A percentile compares a stretch with the other conserved stretches of the same genome.
Conservation (phyloP, 1,139 yeast species). For the Diutina sp. region DNA sequence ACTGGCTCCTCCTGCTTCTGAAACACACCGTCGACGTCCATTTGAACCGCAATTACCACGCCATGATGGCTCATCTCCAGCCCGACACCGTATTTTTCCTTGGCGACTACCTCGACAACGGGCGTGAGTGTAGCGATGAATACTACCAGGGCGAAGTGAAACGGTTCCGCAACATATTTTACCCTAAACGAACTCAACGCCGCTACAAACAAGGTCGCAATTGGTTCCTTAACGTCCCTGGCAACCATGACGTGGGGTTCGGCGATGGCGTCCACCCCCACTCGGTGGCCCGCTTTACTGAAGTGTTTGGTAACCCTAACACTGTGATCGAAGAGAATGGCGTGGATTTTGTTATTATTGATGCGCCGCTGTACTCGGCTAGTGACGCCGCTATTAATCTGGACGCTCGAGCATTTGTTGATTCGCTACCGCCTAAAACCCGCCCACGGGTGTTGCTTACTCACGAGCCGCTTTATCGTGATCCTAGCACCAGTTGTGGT, state of each 20-base stretch:
- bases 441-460: slow-evolving; percentile 27
- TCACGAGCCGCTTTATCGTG: slow-evolving; percentile 39
- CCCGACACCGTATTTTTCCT: slow-evolving; percentile 37
- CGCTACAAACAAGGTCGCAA: slow-evolving; percentile 9
- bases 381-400: slow-evolving; percentile 13
- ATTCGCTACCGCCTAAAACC: slow-evolving; percentile 8
- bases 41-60: slow-evolving; percentile 30
- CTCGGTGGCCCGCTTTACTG: slow-evolving; percentile 24
- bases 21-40: slow-evolving; percentile 39
- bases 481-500: slow-evolving; percentile 26
- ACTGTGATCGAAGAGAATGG: slow-evolving; percentile 14
- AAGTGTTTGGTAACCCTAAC: slow-evolving; percentile 31
- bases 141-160: slow-evolving; percentile 24
- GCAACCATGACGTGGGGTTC: slow-evolving; percentile 48
- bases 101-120: slow-evolving; percentile 45
- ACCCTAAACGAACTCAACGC: background rate
- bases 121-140: slow-evolving; percentile 26
- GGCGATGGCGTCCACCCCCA: slow-evolving; percentile 30
- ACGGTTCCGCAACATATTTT: slow-evolving; percentile 29
- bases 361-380: slow-evolving; percentile 31
- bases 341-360: slow-evolving; percentile 35
- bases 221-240: slow-evolving; percentile 29
- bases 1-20: slow-evolving; percentile 22
- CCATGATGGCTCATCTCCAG: slow-evolving; percentile 19
- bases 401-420: slow-evolving; percentile 16